Base-by-base conservation (phyloP, 805 yeast species). In the Pichia gijzeniarum region DNA sequence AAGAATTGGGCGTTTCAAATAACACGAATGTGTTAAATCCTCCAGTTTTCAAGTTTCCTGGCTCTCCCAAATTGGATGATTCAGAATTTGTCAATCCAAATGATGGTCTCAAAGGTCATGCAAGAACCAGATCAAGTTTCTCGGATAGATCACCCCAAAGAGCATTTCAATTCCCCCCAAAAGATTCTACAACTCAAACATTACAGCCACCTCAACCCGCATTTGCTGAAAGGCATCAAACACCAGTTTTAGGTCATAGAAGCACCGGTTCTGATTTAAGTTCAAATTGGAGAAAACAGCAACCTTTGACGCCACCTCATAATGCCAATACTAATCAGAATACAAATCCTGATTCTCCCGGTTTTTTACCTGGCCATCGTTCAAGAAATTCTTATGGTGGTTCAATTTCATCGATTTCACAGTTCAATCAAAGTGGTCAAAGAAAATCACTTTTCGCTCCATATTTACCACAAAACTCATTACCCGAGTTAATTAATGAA, bases 391-490 rank as follows among this genome's bases (percentile, higher is more conserved):
- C 95, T 0, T 77, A 78, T 56, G 82, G 76, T 44, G 83, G 74
- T 35, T 82, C 84, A 0, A 68, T 79, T 18, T 78, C 82, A 31
- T 79, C 77, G 43, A 72, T 66, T 43, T 53, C 69, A 5, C 67
- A 62, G 32, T 54, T 65, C 41, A 63, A 62, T 40, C 65, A 62
- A 41, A 69, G 28, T 25, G 10, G 71, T 35, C 68, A 64, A 50
- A 69, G 93, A 55, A 85, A 85, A 56, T 85, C 96, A 0, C 73
- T 93, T 42, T 93, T 93, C 69, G 95, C 97, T 14, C 99, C 99
- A 5, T 93, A 93, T 60, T 73, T 93, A 43, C 96, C 98, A 4
- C 99, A 93, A 60, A 83, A 89, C 3, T 80, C 95, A 3, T 77
- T 93, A 40, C 98, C 98, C 2, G 95, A 82, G 21, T 71, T 93